A percentile compares a stretch with the other conserved stretches of the same genome.
phyloP scores from a whole-genome alignment of 495 filamentous ascomycete species.

The Zalerion maritima region DNA sequence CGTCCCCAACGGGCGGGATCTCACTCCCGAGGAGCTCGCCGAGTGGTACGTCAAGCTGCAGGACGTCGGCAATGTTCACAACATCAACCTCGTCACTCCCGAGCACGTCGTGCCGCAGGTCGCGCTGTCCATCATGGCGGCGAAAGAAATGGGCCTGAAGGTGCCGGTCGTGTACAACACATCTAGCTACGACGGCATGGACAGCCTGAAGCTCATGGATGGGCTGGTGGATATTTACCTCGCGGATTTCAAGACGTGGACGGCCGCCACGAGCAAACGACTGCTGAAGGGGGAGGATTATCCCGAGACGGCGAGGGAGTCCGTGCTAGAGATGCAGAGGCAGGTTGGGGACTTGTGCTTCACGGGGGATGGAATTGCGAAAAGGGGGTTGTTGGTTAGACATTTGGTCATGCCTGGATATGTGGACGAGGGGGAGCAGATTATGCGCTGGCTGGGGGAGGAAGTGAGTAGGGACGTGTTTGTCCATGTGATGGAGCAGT shows the following conservation, averaged over 20 bases:
- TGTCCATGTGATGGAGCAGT: conserved; percentile 67
- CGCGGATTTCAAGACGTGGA: conserved; percentile 70
- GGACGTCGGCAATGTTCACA: conserved; percentile 54
- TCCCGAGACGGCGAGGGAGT: conserved; percentile 47
- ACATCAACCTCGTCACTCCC: conserved; percentile 66
- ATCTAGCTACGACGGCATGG: conserved; percentile 56
- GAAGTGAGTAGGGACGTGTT: conserved; percentile 56
- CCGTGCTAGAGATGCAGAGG: conserved; percentile 57
- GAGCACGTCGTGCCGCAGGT: conserved; percentile 71
- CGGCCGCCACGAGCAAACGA: conserved; percentile 40
- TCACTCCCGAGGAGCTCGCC: conserved; percentile 62
- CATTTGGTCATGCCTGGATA: conserved; percentile 69
- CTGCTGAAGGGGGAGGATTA: conserved; percentile 65
- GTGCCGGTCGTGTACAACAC: conserved; percentile 70
- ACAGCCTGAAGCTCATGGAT: conserved; percentile 49
- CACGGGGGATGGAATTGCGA: conserved; percentile 59
- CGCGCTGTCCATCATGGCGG: conserved; percentile 52
- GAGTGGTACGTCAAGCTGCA: conserved; percentile 70
- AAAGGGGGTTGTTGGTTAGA: conserved; percentile 53
- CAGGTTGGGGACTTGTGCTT: conserved; percentile 69
- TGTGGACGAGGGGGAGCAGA: conserved; percentile 49
- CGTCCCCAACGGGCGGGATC: conserved; percentile 52
- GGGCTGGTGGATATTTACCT: conserved; percentile 68
- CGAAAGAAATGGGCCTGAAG: conserved; percentile 46
- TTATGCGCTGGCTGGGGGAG: conserved; percentile 53